These are phyloP conservation scores for Aspergillus thermomutatus DNA, from an alignment of 2,329 filamentous ascomycete genomes.

Conservation along the genomic window DNA sequence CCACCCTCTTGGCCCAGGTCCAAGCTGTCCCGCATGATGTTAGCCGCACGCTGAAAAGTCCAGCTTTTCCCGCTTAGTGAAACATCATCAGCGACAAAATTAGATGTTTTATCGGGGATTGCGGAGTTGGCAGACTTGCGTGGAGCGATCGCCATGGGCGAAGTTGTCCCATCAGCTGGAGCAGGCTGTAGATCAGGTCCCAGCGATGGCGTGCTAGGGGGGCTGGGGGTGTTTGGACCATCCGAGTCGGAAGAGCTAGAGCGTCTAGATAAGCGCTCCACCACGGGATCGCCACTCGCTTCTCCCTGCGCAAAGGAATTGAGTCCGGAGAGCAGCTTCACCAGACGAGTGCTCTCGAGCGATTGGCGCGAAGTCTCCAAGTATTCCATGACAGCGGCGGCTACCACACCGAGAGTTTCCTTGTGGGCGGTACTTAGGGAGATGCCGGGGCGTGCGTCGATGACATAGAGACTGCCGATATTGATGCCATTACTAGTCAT, in stretches of 20 bases:
- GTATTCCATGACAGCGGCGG: constrained; percentile 26
- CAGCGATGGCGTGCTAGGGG: too few relatives aligned
- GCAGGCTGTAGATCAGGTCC: too few relatives aligned
- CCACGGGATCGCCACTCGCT: background rate
- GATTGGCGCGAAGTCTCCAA: constrained; percentile 20
- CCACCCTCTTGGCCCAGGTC: constrained; percentile 39
- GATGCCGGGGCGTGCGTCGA: constrained; percentile 20
- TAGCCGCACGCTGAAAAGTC: constrained; percentile 41
- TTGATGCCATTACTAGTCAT: constrained; percentile 28
- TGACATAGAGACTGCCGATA: constrained; percentile 30
- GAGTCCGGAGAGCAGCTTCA: constrained; percentile 9
- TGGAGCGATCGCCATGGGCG: too few relatives aligned
- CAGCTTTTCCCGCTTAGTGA: background rate
- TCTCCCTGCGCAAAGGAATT: constrained; percentile 13
- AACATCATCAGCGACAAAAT: constrained; percentile 5
- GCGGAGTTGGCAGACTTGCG: too few relatives aligned
- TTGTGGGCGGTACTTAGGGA: constrained; percentile 11
- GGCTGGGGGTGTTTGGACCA: too few relatives aligned
- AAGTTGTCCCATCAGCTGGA: too few relatives aligned
- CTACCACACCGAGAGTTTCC: constrained; percentile 21
- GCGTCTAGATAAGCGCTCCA: too few relatives aligned
- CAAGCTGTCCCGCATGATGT: constrained; percentile 40
- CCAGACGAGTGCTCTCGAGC: constrained; percentile 8
- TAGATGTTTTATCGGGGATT: too few relatives aligned
- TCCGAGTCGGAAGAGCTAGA: too few relatives aligned